These are phyloP conservation scores for Talaromyces marneffei DNA, from an alignment of 2,329 filamentous ascomycete genomes.

Conservation along the genomic window DNA sequence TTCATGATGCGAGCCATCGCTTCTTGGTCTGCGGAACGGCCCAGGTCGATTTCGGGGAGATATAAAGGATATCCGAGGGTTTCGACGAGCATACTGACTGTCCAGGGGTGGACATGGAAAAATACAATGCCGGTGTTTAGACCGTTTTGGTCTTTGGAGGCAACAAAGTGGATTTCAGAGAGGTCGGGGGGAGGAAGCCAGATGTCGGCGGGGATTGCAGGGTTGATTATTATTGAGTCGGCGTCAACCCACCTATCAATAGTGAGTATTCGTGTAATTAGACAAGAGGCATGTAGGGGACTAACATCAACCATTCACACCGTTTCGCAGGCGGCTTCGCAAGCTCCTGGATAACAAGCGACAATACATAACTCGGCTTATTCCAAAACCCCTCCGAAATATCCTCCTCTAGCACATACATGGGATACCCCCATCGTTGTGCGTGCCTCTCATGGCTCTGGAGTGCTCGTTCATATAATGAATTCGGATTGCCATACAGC, in stretches of 20 bases:
- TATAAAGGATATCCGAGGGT: slow-evolving; percentile 23
- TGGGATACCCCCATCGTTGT: slow-evolving; percentile 31
- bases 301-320: slow-evolving; percentile 34
- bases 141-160: slow-evolving; percentile 27
- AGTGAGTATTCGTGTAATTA: background rate
- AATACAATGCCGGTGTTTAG: slow-evolving; percentile 31
- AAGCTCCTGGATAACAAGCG: slow-evolving; percentile 29
- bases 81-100: slow-evolving; percentile 24
- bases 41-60: slow-evolving; percentile 19
- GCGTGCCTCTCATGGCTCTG: slow-evolving; percentile 32
- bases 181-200: slow-evolving; percentile 28
- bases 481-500: slow-evolving; percentile 27
- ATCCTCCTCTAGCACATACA: slow-evolving; percentile 28
- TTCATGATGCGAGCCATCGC: slow-evolving; percentile 21
- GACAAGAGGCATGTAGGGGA: background rate
- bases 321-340: slow-evolving; percentile 26
- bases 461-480: slow-evolving; percentile 33
- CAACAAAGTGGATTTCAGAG: slow-evolving; percentile 26
- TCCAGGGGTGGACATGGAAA: slow-evolving; percentile 28
- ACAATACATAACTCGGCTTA: slow-evolving; percentile 28
- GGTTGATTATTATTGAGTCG: slow-evolving; percentile 29
- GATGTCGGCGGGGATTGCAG: slow-evolving; percentile 25
- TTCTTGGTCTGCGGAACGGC: slow-evolving; percentile 19
- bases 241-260: slow-evolving; percentile 29
- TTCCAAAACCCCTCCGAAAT: slow-evolving; percentile 33